Conservation (phyloP, 768 basidiomycete genomes). For the Phylloporus arenicola region DNA sequence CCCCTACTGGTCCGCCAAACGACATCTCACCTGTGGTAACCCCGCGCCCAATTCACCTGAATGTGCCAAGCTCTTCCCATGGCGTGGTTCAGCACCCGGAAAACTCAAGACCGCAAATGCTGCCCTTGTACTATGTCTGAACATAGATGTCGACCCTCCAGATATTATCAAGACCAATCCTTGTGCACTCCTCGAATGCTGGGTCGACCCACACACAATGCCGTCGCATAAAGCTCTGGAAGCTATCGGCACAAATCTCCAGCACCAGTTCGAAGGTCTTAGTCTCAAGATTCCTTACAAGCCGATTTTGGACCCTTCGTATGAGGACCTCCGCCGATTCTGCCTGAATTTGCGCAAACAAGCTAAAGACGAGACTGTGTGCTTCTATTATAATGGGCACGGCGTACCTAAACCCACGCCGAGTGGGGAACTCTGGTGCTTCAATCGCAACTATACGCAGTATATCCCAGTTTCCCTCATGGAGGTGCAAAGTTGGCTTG, state of each 20-base stretch:
- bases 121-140: conserved; percentile 85
- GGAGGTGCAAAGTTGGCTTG: conserved; percentile 91
- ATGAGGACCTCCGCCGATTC: conserved; percentile 87
- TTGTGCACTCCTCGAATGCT: conserved; percentile 91
- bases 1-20: conserved; percentile 82
- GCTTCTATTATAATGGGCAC: conserved; percentile 98
- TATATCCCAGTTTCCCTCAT: conserved; percentile 95
- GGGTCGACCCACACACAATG: conserved; percentile 94
- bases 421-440: conserved; percentile 97
- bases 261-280: conserved; percentile 93
- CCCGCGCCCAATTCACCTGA: conserved; percentile 66
- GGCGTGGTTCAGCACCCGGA: conserved; percentile 75
- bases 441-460: conserved; percentile 95
- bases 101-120: conserved; percentile 91
- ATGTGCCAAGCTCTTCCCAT: conserved; percentile 62
- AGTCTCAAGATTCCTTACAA: conserved; percentile 94
- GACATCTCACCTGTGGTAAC: conserved; percentile 88
- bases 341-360: conserved; percentile 78
- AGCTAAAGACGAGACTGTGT: conserved; percentile 88
- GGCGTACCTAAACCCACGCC: conserved; percentile 96
- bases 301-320: conserved; percentile 89
- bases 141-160: conserved; percentile 96
- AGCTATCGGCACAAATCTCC: conserved; percentile 86
- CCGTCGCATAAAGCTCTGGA: conserved; percentile 91
- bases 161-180: conserved; percentile 97